phyloP scores from a whole-genome alignment of 192 early-diverging fungal genomes.

The Phycomyces nitens region DNA sequence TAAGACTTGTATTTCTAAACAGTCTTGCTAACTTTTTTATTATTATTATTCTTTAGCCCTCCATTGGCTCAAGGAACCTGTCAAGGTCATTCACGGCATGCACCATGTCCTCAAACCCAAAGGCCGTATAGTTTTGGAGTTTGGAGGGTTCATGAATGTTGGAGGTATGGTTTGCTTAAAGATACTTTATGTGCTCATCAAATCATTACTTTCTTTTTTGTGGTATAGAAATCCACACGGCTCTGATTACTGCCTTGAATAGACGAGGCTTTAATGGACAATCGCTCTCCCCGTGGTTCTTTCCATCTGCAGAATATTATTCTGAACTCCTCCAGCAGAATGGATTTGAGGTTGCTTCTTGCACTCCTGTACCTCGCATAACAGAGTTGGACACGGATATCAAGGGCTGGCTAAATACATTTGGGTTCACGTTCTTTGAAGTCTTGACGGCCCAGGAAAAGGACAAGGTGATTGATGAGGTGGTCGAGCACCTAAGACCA shows the following conservation, averaged over 20 bases:
- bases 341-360: constrained; percentile 44
- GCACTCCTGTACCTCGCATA: constrained; percentile 50
- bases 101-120: constrained; percentile 45
- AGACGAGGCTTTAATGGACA: constrained; percentile 41
- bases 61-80: constrained; percentile 71
- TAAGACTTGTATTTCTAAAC: not conserved
- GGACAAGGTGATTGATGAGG: constrained; percentile 19
- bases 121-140: constrained; percentile 61
- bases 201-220: constrained; percentile 25
- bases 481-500: constrained; percentile 23
- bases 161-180: constrained; percentile 5
- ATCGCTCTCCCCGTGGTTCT: constrained; percentile 43
- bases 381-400: constrained; percentile 55
- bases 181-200: too few relatives aligned
- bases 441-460: constrained; percentile 36
- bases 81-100: constrained; percentile 55
- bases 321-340: constrained; percentile 41
- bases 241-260: constrained; percentile 38
- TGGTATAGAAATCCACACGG: constrained; percentile 33
- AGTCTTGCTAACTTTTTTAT: not conserved
- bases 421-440: constrained; percentile 59
- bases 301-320: constrained; percentile 48
- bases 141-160: constrained; percentile 50
- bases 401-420: constrained; percentile 62
- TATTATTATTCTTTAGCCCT: constrained; percentile 42